Base-by-base conservation (phyloP, 805 yeast genomes). In the Spathaspora girioi region DNA sequence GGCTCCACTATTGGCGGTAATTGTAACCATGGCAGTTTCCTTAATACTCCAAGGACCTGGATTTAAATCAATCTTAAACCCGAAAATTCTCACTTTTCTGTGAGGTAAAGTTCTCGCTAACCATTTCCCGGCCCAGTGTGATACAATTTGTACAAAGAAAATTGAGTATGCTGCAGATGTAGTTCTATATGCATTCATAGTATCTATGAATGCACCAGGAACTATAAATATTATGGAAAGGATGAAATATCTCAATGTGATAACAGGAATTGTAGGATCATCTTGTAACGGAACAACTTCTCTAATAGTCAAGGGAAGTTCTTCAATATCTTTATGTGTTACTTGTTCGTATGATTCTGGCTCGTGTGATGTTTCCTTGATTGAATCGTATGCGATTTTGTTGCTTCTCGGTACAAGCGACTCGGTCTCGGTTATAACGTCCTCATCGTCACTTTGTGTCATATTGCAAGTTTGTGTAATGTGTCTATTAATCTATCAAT, bases 41-140 rank as follows among this genome's bases (percentile, higher is more conserved):
- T 79, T 79, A 43, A 80, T 72, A 4, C 80, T 65, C 83, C 83
- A 80, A 0, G 84, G 83, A 2, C 82, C 79, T 0, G 84, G 84
- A 52, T 80, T 79, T 47, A 77, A 56, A 49, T 66, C 66, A 54
- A 77, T 70, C 29, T 54, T 53, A 44, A 62, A 54, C 5, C 61
- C 56, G 5, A 63, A 41, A 5, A 57, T 11, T 12, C 47, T 48
- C 7, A 70, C 51, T 12, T 47, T 51, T 48, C 59, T 65, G 9
- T 57, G 48, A 0, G 84, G 84, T 2, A 80, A 62, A 0, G 58
- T 61, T 19, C 50, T 56, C 0, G 83, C 80, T 46, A 79, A 56
- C 70, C 73, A 75, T 49, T 71, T 67, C 1, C 83, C 83, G 1
- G 70, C 61, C 61, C 79, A 78, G 55, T 79, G 78, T 3, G 75